Conservation (phyloP, 495 filamentous ascomycete genomes). For the Penicillium canescens region DNA sequence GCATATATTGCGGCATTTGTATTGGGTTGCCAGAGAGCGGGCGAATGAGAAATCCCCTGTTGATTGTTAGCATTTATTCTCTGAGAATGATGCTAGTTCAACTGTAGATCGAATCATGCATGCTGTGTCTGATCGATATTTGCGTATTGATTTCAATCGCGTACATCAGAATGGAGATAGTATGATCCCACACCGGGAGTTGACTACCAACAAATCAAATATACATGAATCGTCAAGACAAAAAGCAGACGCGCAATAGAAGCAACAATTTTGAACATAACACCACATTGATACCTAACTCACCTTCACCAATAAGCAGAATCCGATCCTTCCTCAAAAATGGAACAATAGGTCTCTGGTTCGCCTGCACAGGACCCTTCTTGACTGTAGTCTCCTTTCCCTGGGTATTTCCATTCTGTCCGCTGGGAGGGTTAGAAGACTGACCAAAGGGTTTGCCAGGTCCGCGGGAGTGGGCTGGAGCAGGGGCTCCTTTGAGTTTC, state of each 20-base stretch:
- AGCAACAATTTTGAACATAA: not conserved
- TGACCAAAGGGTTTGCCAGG: not conserved
- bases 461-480: not conserved
- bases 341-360: conserved; percentile 65
- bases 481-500: conserved; percentile 1
- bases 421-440: not conserved
- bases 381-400: conserved; percentile 10
- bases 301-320: conserved; percentile 84
- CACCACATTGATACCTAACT: conserved; percentile 16
- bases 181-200: too few species aligned
- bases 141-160: conserved; percentile 2
- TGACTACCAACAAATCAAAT: not conserved
- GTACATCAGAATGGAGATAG: not conserved
- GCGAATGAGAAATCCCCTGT: conserved; percentile 86
- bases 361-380: conserved; percentile 17
- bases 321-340: conserved; percentile 70
- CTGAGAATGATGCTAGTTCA: not conserved
- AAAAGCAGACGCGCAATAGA: not conserved
- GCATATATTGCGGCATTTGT: conserved; percentile 65
- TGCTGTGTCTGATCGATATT: too few species aligned
- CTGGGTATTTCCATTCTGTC: conserved; percentile 2
- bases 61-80: conserved; percentile 11
- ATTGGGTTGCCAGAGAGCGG: conserved; percentile 67
- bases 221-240: not conserved
- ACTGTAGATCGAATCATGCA: not conserved